Evolutionary conservation across 1,284 basidiomycete genomes (phyloP).

Genomic region (Tausonia pullulans): DNA sequence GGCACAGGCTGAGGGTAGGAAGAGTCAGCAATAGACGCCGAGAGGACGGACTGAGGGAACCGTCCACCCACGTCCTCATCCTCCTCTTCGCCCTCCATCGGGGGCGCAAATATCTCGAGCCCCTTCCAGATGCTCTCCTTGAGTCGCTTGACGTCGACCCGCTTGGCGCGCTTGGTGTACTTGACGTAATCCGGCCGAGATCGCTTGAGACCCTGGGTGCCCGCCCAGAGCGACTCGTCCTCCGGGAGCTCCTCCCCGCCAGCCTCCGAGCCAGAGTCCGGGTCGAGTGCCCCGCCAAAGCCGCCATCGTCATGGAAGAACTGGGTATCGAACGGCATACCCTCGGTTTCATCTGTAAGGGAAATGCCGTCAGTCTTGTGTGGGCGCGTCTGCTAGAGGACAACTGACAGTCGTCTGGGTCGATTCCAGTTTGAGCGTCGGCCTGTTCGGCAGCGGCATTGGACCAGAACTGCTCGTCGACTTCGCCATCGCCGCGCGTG

Average conservation of each 20-base stretch:
- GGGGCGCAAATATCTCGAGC: conserved; percentile 56
- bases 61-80: conserved; percentile 33
- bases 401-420: not conserved
- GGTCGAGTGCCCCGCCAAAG: conserved; percentile 35
- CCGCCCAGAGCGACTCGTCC: conserved; percentile 60
- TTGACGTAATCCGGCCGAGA: conserved; percentile 83
- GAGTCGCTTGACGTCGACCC: conserved; percentile 89
- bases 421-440: conserved; percentile 34
- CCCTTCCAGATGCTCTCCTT: conserved; percentile 98
- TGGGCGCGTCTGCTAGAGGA: not conserved
- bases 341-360: conserved; percentile 41
- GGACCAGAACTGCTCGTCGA: conserved; percentile 92
- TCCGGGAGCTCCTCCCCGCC: conserved; percentile 42
- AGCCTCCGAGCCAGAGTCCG: conserved; percentile 22
- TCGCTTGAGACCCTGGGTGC: conserved; percentile 64
- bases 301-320: conserved; percentile 91
- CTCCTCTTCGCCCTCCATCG: conserved; percentile 31
- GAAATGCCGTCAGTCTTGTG: not conserved
- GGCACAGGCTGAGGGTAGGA: not conserved
- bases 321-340: conserved; percentile 80
- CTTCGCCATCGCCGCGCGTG: conserved; percentile 54
- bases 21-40: not conserved
- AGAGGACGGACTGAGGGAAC: not conserved
- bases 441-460: conserved; percentile 73
- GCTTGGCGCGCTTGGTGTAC: conserved; percentile 90